Percentiles rank a stretch among this genome's conserved stretches.
These are phyloP conservation scores for Phytophthora aleatoria DNA, from an alignment of 352 stramenopile genomes.

Conservation along the genomic window DNA sequence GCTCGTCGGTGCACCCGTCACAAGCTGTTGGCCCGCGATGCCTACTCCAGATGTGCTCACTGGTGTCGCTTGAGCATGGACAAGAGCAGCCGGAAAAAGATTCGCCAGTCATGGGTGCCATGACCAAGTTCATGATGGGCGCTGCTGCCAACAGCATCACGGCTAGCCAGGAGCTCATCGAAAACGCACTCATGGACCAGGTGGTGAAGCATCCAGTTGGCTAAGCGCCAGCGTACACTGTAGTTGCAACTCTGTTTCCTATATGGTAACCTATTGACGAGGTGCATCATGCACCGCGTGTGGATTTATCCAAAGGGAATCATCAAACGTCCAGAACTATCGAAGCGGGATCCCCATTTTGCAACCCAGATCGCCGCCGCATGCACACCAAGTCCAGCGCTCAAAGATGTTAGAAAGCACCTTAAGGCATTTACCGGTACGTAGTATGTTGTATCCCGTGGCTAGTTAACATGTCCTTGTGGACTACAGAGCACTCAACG, in stretches of 20 bases:
- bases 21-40: slow-evolving; percentile 33
- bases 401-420: too few relatives aligned
- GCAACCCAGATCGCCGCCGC: too few relatives aligned
- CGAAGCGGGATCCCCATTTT: background rate
- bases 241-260: background rate
- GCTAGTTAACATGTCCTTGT: too few relatives aligned
- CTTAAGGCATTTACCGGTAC: too few relatives aligned
- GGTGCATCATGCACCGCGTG: background rate
- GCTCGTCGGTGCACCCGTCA: slow-evolving; percentile 22
- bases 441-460: too few relatives aligned
- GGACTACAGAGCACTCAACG: too few relatives aligned
- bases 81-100: slow-evolving; percentile 35
- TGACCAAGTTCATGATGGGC: slow-evolving; percentile 50
- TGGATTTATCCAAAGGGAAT: too few relatives aligned
- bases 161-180: slow-evolving; percentile 42
- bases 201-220: slow-evolving; percentile 21
- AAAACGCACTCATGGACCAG: slow-evolving; percentile 42
- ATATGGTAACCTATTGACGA: slow-evolving; percentile 1
- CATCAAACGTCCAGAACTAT: too few relatives aligned
- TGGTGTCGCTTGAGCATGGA: slow-evolving; percentile 38
- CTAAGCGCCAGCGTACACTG: background rate
- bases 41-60: slow-evolving; percentile 57
- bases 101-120: slow-evolving; percentile 35
- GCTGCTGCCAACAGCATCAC: slow-evolving; percentile 38
- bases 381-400: too few relatives aligned